Base-by-base conservation (phyloP, 176 grass and related monocot species). In the Stipa capillata region DNA sequence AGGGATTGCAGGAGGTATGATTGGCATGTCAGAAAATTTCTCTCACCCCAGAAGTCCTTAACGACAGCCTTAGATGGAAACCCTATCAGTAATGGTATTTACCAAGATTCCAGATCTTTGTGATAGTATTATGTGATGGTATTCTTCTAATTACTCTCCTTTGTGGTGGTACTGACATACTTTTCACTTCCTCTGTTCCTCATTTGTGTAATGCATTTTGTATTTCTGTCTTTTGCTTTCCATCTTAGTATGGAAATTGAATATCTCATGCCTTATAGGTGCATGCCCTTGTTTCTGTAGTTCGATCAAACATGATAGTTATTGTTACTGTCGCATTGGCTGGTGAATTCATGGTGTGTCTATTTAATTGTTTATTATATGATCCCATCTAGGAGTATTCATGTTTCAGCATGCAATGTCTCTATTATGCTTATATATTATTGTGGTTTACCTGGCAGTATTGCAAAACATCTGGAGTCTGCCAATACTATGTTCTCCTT, bases 401-500 rank as follows among this genome's bases (percentile, higher is more conserved):
- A 48, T 48, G 8, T 32, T 8, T 70, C 16, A 48, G 17, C 21
- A 25, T 7, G 7, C 60, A 63, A 35, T 36, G 20, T 36, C 32
- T 36, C 8, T 32, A 36, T 65, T 41, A 65, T 14, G 10, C 13
- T 48, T 57, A 15, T 44, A 73, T 37, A 48, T 58, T 41, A 13
- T 48, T 84, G 23, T 88, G 52, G 35, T 85, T 80, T 70, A 45
- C 56, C 28, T 59, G 47, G 54, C 79, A 97, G 93, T 73, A 78
- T 90, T 42, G 82, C 88, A 53, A 97, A 90, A 56, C 85, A 91
- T 73, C 69, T 89, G 84, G 93, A 93, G 80, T 97, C 93, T 80
- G 83, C 84, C 48, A 97, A 97, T 85, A 97, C 93, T n/a, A 90
- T 97, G 90, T 88, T 90, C 83, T 97, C 90, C 39, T 97, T 97